Base-by-base conservation (phyloP, 495 filamentous ascomycete genomes). In the Cladorrhinum samala region DNA sequence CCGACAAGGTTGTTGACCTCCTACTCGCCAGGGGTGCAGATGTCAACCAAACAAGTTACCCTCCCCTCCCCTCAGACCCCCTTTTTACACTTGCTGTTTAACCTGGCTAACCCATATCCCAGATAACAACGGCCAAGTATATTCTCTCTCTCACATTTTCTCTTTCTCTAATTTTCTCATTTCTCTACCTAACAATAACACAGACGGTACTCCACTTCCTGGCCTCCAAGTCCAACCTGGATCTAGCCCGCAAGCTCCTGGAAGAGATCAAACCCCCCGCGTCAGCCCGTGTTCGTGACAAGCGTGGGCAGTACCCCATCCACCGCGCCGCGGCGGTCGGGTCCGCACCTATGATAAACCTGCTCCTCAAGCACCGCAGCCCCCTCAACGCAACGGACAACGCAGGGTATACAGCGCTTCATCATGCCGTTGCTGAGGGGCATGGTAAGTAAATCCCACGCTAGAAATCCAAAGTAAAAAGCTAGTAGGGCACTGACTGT, bases 351-450 rank as follows among this genome's bases (percentile, higher is more conserved):
- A 87, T 99, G 70, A 74, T 96, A 36, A 86, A 87, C 56, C 60
- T 91, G 33, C 72, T 98, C 23, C 69, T 99, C 9, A 83, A 89
- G 57, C 76, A 88, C 54, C 81, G 81, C 49, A 92, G 87, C 54
- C 90, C 94, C 1, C 62, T 97, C 7, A 91, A 96, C 65, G 85
- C 91, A 14, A 85, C 84, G n/a, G 93, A 99, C 72, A 72, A 73
- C 9, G 81, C 87, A 50, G 91, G 92, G 1, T 76, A 87, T 52
- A 97, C 94, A 30, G 83, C 91, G 13, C 70, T 99, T 63, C 93
- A 99, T 69, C 94, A 99, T 72, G 93, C 87, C 2, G 79, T 96
- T 54, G 87, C 89, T 0, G 93, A 98, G 68, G 93, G 93, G 0
- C 91, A 96, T 67, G 93, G 77, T 79, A 55, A 40, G 66, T 49